Conservation (phyloP, 83 land plant species). For the Isoetes engelmannii region DNA sequence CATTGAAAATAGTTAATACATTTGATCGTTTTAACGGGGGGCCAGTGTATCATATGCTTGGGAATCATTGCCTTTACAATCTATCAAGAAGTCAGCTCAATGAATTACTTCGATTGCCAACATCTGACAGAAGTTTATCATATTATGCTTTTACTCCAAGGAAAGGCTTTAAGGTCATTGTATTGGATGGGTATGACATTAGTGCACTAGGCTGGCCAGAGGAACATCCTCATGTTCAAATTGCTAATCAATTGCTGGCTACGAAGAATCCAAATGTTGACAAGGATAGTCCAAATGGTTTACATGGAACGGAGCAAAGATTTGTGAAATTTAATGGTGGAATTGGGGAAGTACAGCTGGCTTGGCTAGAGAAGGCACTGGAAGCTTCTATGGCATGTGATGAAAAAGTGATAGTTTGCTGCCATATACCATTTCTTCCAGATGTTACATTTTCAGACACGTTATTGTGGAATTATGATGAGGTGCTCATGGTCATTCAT, state of each 20-base stretch:
- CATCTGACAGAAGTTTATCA: slow-evolving; percentile 38
- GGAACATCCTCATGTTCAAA: slow-evolving; percentile 58
- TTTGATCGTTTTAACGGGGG: slow-evolving; percentile 54
- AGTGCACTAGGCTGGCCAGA: slow-evolving; percentile 89
- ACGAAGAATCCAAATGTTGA: slow-evolving; percentile 71
- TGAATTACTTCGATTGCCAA: slow-evolving; percentile 42
- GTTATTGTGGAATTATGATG: slow-evolving; percentile 81
- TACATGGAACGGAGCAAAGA: slow-evolving; percentile 52
- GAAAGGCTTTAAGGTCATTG: slow-evolving; percentile 64
- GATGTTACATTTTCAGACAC: slow-evolving; percentile 43
- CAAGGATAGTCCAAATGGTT: slow-evolving; percentile 70
- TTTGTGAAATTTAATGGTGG: slow-evolving; percentile 93
- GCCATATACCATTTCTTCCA: slow-evolving; percentile 79
- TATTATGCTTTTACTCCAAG: slow-evolving; percentile 79
- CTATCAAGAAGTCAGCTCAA: slow-evolving; percentile 60
- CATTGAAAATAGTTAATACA: slow-evolving; percentile 40
- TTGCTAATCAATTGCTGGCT: slow-evolving; percentile 45
- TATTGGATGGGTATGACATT: slow-evolving; percentile 85
- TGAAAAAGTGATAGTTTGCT: slow-evolving; percentile 71
- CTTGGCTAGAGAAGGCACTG: slow-evolving; percentile 64
- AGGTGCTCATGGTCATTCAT: slow-evolving; percentile 75
- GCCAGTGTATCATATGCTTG: slow-evolving; percentile 83
- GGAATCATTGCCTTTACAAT: slow-evolving; percentile 96
- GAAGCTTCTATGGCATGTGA: slow-evolving; percentile 40
- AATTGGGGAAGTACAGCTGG: slow-evolving; percentile 64